A percentile compares a stretch with the other conserved stretches of the same genome.
Conservation (phyloP, 2,329 filamentous ascomycete genomes). For the Albifimbria verrucaria region DNA sequence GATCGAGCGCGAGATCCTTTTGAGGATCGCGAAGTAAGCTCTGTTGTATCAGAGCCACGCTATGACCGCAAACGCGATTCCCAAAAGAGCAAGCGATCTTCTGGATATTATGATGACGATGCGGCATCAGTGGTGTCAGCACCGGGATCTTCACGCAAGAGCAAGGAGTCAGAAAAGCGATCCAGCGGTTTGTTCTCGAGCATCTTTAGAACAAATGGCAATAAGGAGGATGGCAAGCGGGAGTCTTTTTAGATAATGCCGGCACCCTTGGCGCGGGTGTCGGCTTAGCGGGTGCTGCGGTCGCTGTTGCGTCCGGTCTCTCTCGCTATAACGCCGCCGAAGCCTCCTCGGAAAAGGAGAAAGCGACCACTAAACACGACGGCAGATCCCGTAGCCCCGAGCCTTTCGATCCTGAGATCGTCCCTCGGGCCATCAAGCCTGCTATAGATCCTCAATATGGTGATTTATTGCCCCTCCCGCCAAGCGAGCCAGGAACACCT, state of each 20-base stretch:
- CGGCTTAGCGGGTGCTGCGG: constrained; percentile 55
- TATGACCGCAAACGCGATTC: constrained; percentile 29
- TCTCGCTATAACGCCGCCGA: constrained; percentile 45
- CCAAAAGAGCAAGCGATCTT: constrained; percentile 22
- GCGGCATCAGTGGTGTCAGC: constrained; percentile 41
- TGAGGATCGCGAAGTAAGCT: constrained; percentile 46
- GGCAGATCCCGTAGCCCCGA: constrained; percentile 25
- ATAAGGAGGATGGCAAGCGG: constrained; percentile 37
- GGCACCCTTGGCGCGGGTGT: constrained; percentile 67
- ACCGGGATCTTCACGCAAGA: constrained; percentile 29
- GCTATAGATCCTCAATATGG: constrained; percentile 65
- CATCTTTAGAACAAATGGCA: constrained; percentile 42
- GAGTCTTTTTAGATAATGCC: constrained; percentile 70
- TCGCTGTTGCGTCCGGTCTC: constrained; percentile 35
- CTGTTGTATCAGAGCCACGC: constrained; percentile 45
- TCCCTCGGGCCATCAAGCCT: constrained; percentile 55
- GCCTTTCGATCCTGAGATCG: constrained; percentile 55
- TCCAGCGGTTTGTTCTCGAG: constrained; percentile 45
- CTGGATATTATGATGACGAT: constrained; percentile 38
- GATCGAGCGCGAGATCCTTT: constrained; percentile 36
- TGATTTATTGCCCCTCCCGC: constrained; percentile 61
- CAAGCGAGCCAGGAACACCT: constrained; percentile 54
- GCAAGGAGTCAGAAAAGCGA: constrained; percentile 36
- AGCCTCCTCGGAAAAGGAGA: constrained; percentile 36
- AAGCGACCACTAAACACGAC: constrained; percentile 20